Conservation (phyloP, 768 basidiomycete species). For the Dacryopinax primogenitus region DNA sequence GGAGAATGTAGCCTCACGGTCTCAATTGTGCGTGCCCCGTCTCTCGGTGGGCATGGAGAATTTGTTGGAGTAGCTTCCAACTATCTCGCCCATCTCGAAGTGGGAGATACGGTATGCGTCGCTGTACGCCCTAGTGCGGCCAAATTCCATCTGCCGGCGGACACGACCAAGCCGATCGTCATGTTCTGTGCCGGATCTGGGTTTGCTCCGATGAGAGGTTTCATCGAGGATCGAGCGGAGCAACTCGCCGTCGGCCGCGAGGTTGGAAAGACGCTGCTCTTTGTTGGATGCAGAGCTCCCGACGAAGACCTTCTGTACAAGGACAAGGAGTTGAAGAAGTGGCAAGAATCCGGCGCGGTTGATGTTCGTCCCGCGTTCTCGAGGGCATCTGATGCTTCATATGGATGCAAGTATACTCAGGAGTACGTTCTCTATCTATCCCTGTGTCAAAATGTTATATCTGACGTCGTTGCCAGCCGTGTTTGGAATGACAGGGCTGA, state of each 20-base stretch:
- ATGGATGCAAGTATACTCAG: slow-evolving; percentile 32
- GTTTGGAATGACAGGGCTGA: slow-evolving; percentile 34
- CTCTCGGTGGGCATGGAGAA: slow-evolving; percentile 26
- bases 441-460: not conserved
- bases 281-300: slow-evolving; percentile 38
- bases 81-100: slow-evolving; percentile 31
- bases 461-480: slow-evolving; percentile 24
- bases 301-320: slow-evolving; percentile 35
- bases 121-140: slow-evolving; percentile 30
- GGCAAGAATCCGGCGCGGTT: slow-evolving; percentile 33
- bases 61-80: slow-evolving; percentile 40
- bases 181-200: slow-evolving; percentile 40
- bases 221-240: slow-evolving; percentile 39
- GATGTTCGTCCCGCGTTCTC: slow-evolving; percentile 37
- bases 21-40: slow-evolving; percentile 33
- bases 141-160: slow-evolving; percentile 36
- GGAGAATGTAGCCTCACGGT: slow-evolving; percentile 34
- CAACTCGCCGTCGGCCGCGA: slow-evolving; percentile 35
- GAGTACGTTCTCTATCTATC: slow-evolving; percentile 24
- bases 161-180: slow-evolving; percentile 32
- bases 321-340: slow-evolving; percentile 33
- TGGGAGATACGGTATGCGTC: slow-evolving; percentile 34
- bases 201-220: slow-evolving; percentile 39
- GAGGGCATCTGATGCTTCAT: slow-evolving; percentile 21
- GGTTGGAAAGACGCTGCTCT: slow-evolving; percentile 33